Evolutionary conservation across 2,329 filamentous ascomycete genomes (phyloP), one percentile per base, ranked within the genome.

Genomic region (Gyromitra esculenta): DNA sequence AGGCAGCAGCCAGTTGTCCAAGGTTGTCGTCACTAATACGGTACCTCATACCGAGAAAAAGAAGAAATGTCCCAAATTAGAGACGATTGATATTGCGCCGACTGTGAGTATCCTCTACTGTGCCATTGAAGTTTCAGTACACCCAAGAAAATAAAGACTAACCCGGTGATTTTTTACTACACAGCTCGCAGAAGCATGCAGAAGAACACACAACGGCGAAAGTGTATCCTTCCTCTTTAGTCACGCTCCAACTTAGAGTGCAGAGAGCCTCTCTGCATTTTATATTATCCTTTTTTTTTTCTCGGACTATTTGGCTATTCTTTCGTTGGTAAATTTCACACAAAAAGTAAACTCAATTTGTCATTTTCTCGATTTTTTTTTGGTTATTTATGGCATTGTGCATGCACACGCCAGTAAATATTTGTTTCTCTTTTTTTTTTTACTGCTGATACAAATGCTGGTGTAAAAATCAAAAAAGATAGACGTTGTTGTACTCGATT

Each of bases 11-110:
- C 88, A 90, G 82, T 85, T 97, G 79, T 89, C 88, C 80, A 90
- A 91, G 81, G 86, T 97, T 50, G 93, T 97, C 13, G 93, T 97
- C 43, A 97, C 94, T 57, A 97, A 97, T 85, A 97, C 92, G 0
- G 92, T 95, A 15, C 92, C 92, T 5, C 88, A 94, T 79, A 89
- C 90, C 79, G 92, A 93, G 82, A 95, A 96, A 87, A 91, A 91
- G 83, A 89, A 91, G 82, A 85, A 87, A 57, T 97, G 94, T 84
- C 87, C 90, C 76, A 91, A 92, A 84, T 88, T 97, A 78, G 90
- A 94, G 84, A 94, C 94, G 70, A 97, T 97, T 83, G 94, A 97
- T 84, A 93, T 97, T 81, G 93, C 91, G 81, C 91, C 92, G 52
- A 97, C 94, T 41, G 79, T 81, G 73, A 78, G 79, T 70, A 6